These are phyloP conservation scores for Gynochthodes officinalis DNA, from an alignment of 257 asterid genomes.

Conservation along the genomic window DNA sequence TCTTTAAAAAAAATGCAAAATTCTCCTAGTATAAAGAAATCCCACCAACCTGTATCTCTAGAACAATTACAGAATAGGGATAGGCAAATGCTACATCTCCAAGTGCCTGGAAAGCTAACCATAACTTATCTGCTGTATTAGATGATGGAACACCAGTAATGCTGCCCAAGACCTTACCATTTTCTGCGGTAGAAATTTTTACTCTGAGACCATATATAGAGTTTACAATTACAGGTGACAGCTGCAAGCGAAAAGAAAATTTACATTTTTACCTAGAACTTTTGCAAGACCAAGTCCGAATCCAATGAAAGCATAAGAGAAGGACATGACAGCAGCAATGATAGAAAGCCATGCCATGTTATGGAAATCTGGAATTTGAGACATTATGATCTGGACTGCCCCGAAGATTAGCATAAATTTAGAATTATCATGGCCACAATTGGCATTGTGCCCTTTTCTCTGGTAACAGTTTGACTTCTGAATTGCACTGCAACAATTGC, in stretches of 20 bases:
- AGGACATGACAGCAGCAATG: constrained; percentile 73
- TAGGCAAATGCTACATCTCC: constrained; percentile 79
- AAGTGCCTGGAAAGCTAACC: constrained; percentile 60
- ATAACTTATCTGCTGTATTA: constrained; percentile 40
- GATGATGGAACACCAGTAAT: constrained; percentile 53
- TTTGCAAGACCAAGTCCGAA: constrained; percentile 67
- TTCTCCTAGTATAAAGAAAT: no score
- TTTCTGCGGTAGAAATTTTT: constrained; percentile 35
- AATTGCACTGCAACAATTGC: constrained; percentile 56
- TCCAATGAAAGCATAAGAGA: constrained; percentile 58
- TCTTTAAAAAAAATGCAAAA: no score
- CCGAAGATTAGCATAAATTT: constrained; percentile 58
- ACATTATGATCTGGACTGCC: constrained; percentile 44
- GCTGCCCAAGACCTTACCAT: constrained; percentile 62
- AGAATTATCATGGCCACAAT: constrained; percentile 40
- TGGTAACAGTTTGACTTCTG: constrained; percentile 73
- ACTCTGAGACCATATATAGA: background rate
- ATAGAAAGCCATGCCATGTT: constrained; percentile 64
- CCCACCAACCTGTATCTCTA: constrained; percentile 68
- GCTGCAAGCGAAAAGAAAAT: constrained; percentile 4
- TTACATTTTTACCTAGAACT: constrained; percentile 70
- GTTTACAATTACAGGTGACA: background rate
- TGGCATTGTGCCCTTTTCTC: constrained; percentile 45
- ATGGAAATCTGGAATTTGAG: constrained; percentile 73
- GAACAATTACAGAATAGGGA: constrained; percentile 57